Conservation (phyloP, 2,329 filamentous ascomycete genomes). For the Fusarium sp. region DNA sequence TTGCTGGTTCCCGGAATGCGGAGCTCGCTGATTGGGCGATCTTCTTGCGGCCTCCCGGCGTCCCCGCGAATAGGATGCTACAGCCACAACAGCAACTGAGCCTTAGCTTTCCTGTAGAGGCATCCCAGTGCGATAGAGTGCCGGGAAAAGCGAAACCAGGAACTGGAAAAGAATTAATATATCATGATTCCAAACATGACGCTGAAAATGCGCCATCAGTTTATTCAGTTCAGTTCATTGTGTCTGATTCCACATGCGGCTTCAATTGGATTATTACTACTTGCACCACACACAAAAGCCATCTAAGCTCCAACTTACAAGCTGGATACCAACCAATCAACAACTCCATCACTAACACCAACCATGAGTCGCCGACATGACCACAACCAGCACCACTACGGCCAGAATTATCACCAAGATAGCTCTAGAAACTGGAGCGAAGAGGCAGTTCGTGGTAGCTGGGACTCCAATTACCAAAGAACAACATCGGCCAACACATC, state of each 20-base stretch:
- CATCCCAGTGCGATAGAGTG: slow-evolving; percentile 31
- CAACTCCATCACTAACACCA: slow-evolving; percentile 12
- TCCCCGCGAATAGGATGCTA: slow-evolving; percentile 44
- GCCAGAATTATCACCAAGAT: slow-evolving; percentile 36
- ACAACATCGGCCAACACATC: slow-evolving; percentile 41
- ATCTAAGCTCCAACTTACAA: slow-evolving; percentile 31
- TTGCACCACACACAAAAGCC: background rate
- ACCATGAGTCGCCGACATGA: slow-evolving; percentile 45
- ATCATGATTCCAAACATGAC: slow-evolving; percentile 22
- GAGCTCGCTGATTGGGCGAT: slow-evolving; percentile 34
- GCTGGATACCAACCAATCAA: slow-evolving; percentile 21
- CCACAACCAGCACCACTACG: slow-evolving; percentile 20
- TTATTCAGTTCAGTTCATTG: slow-evolving; percentile 3
- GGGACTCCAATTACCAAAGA: slow-evolving; percentile 45
- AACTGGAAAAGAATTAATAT: slow-evolving; percentile 24
- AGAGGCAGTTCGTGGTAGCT: slow-evolving; percentile 48
- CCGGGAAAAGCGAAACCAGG: background rate
- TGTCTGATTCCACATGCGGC: slow-evolving; percentile 2
- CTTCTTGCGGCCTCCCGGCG: slow-evolving; percentile 47
- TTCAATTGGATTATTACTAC: background rate
- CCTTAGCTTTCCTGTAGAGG: slow-evolving; percentile 40
- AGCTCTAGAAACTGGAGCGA: slow-evolving; percentile 50
- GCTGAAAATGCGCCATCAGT: slow-evolving; percentile 14
- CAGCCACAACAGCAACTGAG: slow-evolving; percentile 45
- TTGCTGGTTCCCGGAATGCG: slow-evolving; percentile 4